Percentiles rank a stretch among this genome's conserved stretches.
These are phyloP conservation scores for Priceomyces castillae DNA, from an alignment of 805 yeast genomes.

Conservation along the genomic window DNA sequence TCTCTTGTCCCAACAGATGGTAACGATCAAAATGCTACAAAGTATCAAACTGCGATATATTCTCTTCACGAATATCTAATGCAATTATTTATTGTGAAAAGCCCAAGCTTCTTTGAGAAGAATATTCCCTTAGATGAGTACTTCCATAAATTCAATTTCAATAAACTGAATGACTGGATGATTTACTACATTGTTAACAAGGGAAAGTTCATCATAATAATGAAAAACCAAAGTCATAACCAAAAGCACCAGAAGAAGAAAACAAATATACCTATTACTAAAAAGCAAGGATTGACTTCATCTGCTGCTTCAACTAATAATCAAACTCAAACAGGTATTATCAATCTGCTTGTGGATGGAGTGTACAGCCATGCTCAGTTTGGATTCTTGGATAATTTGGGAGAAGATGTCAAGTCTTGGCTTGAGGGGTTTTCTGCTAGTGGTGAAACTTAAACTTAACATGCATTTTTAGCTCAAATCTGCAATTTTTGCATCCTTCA, in stretches of 20 bases:
- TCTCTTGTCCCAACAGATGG: conserved; percentile 10
- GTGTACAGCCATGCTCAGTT: conserved; percentile 29
- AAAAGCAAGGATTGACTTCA: conserved; percentile 5
- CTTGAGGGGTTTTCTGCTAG: conserved; percentile 26
- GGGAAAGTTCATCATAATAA: conserved; percentile 30
- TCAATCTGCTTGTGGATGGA: conserved; percentile 15
- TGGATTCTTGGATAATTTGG: conserved; percentile 40
- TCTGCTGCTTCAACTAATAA: conserved; percentile 4
- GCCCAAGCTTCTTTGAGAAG: conserved; percentile 20
- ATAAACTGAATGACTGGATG: conserved; percentile 40
- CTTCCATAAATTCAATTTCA: conserved; percentile 40
- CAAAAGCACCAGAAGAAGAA: conserved; percentile 10
- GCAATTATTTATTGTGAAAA: conserved; percentile 26
- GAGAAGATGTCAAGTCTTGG: conserved; percentile 43
- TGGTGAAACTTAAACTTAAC: conserved; percentile 17
- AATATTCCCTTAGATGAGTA: conserved; percentile 26
- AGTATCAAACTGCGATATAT: conserved; percentile 29
- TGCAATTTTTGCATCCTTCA: no score
- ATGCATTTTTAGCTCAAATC: no score
- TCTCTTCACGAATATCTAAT: conserved; percentile 39
- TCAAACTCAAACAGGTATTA: conserved; percentile 3
- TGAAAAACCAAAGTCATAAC: conserved; percentile 31
- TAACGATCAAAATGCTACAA: conserved; percentile 9
- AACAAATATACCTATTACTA: conserved; percentile 9
- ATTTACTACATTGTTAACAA: conserved; percentile 34